A percentile compares a stretch with the other conserved stretches of the same genome.
Evolutionary conservation across 73 alveolate genomes (phyloP).

Genomic region (Urostyla sp.): DNA sequence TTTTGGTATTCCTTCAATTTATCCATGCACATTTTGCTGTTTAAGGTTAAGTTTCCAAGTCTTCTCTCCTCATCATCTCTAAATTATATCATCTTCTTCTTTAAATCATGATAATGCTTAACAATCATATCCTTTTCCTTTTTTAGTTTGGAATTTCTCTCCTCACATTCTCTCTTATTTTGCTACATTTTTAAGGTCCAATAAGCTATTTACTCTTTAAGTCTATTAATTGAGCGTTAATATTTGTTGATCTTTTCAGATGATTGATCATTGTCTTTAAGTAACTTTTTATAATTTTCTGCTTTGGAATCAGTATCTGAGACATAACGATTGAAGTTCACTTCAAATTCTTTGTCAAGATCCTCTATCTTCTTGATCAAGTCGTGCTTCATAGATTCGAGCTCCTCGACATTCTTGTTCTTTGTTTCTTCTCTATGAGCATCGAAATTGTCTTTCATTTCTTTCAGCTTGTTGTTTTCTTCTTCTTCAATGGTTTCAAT

Average conservation of each 20-base stretch:
- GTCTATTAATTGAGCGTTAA: constrained; percentile 81
- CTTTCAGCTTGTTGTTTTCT: constrained; percentile 88
- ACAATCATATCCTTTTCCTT: constrained; percentile 93
- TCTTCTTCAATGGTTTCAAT: constrained; percentile 95
- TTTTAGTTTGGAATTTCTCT: constrained; percentile 90
- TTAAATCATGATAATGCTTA: constrained; percentile 92
- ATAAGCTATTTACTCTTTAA: constrained; percentile 83
- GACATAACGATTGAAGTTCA: constrained; percentile 78
- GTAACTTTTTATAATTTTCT: constrained; percentile 82
- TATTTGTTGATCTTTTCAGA: constrained; percentile 81
- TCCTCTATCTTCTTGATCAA: constrained; percentile 81
- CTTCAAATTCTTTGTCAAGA: constrained; percentile 80
- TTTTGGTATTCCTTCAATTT: constrained; percentile 92
- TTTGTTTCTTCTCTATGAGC: constrained; percentile 86
- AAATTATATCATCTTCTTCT: constrained; percentile 93
- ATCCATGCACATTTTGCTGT: constrained; percentile 92
- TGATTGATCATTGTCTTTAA: constrained; percentile 82
- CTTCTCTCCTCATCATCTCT: constrained; percentile 96
- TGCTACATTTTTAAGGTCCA: constrained; percentile 89
- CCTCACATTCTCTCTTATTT: constrained; percentile 95
- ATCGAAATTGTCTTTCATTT: constrained; percentile 90
- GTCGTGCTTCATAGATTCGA: constrained; percentile 78
- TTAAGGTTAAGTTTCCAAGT: constrained; percentile 90
- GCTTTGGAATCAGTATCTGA: constrained; percentile 92
- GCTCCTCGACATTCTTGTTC: constrained; percentile 82